Percentiles rank a stretch among this genome's conserved stretches.
Conservation (phyloP, 768 basidiomycete species). For the Daedalea quercina region DNA sequence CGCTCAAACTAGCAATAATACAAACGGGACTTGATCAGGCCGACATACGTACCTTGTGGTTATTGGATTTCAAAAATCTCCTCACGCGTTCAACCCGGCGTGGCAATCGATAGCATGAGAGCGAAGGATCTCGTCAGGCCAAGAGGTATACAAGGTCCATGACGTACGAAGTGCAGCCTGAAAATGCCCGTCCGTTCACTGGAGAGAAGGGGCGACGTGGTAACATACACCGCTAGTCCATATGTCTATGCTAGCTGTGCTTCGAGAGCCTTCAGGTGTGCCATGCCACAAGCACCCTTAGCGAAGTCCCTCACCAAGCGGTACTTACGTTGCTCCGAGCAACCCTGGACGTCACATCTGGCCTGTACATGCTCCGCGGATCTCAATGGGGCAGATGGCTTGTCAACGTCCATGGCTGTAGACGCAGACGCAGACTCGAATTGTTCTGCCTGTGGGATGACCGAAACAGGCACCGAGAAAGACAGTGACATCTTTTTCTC, state of each 20-base stretch:
- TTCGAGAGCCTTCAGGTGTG: constrained; percentile 55
- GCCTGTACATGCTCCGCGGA: constrained; percentile 4
- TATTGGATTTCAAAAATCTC: no score
- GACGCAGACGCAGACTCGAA: not conserved
- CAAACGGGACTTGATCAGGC: no score
- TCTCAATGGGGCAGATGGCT: not conserved
- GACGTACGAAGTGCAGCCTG: no score
- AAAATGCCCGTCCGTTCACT: no score
- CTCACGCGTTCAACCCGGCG: no score
- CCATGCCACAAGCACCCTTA: constrained; percentile 60
- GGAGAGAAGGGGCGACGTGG: no score
- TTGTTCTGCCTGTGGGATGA: constrained; percentile 15
- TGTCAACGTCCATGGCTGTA: constrained; percentile 13
- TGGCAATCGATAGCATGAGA: no score
- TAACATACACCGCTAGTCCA: no score
- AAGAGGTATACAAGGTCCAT: no score
- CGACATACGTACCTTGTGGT: no score
- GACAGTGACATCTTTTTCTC: constrained; percentile 35
- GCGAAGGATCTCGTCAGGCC: no score
- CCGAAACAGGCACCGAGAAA: constrained; percentile 46
- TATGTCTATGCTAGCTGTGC: constrained; percentile 17
- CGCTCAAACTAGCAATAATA: no score
- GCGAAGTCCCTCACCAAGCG: constrained; percentile 57
- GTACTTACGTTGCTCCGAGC: constrained; percentile 51
- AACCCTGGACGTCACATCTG: constrained; percentile 54